Conservation (phyloP, 1,139 yeast genomes). For the Hanseniaspora sp. region DNA sequence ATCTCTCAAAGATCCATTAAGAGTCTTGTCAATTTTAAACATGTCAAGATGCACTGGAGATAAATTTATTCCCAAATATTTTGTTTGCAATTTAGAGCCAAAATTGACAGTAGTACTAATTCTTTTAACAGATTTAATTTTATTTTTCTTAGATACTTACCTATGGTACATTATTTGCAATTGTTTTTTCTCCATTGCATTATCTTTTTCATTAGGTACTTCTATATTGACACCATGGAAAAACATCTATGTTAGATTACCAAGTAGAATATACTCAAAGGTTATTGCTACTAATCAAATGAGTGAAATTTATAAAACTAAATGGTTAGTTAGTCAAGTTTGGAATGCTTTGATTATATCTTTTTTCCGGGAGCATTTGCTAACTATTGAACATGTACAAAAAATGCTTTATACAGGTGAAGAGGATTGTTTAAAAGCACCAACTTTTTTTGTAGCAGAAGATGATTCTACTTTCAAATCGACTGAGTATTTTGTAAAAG, state of each 20-base stretch:
- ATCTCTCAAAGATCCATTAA: constrained; percentile 66
- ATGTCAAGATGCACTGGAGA: constrained; percentile 58
- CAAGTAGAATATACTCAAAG: constrained; percentile 61
- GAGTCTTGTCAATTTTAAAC: constrained; percentile 51
- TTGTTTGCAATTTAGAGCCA: constrained; percentile 48
- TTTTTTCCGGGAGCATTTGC: constrained; percentile 64
- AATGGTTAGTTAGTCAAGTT: constrained; percentile 49
- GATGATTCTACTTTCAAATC: constrained; percentile 66
- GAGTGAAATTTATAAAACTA: constrained; percentile 41
- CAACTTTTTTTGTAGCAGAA: constrained; percentile 62
- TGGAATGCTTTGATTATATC: constrained; percentile 75
- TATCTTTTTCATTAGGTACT: constrained; percentile 64
- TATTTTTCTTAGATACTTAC: constrained; percentile 76
- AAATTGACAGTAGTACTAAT: constrained; percentile 45
- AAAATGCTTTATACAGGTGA: constrained; percentile 47
- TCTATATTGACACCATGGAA: constrained; percentile 84
- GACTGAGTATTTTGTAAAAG: constrained; percentile 44
- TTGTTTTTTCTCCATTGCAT: constrained; percentile 55
- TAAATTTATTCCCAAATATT: constrained; percentile 25
- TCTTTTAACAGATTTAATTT: constrained; percentile 52
- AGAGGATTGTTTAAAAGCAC: constrained; percentile 39
- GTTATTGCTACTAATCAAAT: constrained; percentile 43
- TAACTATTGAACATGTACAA: constrained; percentile 62
- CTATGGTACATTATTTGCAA: constrained; percentile 81
- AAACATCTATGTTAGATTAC: constrained; percentile 61